Evolutionary conservation across 2,329 filamentous ascomycete species (phyloP).

Genomic region (Raffaelea deltoideospora): DNA sequence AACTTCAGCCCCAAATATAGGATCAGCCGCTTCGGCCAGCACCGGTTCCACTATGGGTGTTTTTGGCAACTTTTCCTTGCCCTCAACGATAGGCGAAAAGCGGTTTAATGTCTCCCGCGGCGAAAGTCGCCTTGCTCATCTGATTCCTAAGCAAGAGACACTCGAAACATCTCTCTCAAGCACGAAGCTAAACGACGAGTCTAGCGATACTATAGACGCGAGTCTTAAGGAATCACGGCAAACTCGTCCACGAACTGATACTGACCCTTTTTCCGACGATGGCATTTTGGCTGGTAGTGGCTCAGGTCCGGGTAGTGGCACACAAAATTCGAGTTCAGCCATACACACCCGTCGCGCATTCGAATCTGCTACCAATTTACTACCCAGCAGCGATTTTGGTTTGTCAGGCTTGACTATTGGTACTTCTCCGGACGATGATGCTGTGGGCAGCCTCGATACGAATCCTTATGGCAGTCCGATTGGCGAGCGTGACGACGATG

Average conservation of each 20-base stretch:
- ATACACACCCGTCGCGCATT: not conserved
- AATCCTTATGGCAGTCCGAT: slow-evolving; percentile 92
- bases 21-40: not conserved
- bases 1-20: no score
- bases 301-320: slow-evolving; percentile 47
- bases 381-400: slow-evolving; percentile 35
- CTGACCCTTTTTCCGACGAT: slow-evolving; percentile 59
- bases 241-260: slow-evolving; percentile 51
- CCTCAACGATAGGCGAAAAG: slow-evolving; percentile 51
- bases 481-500: slow-evolving; percentile 46
- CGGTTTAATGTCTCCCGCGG: slow-evolving; percentile 54
- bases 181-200: not conserved
- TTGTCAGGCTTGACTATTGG: slow-evolving; percentile 44
- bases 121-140: slow-evolving; percentile 72
- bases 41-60: slow-evolving; percentile 58
- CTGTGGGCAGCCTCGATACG: slow-evolving; percentile 79
- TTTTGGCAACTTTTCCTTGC: slow-evolving; percentile 80
- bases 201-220: not conserved
- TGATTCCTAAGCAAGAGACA: slow-evolving; percentile 40
- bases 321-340: slow-evolving; percentile 25
- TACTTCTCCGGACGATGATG: slow-evolving; percentile 45
- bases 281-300: slow-evolving; percentile 48
- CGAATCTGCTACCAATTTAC: slow-evolving; percentile 40
- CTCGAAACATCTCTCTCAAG: not conserved
- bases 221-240: slow-evolving; percentile 36